Base-by-base conservation (phyloP, 139 green algal species). In the Chlorella sp. region DNA sequence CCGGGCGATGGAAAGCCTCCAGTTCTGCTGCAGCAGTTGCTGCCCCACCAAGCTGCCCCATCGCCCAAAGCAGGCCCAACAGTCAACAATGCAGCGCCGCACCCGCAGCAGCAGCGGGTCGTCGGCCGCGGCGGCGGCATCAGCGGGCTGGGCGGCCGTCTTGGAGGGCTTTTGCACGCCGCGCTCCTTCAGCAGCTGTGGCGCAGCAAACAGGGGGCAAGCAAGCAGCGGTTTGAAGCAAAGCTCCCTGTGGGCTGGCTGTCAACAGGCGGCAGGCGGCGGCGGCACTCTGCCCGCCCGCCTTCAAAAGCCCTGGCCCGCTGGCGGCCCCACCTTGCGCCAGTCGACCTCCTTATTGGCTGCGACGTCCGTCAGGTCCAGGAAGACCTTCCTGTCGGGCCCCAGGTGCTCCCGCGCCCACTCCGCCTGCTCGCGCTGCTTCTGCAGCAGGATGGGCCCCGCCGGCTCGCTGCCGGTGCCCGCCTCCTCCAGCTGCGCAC, bases 31-130 rank as follows among this genome's bases (percentile, higher is more conserved):
- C n/a, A n/a, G n/a, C n/a, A n/a, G n/a, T n/a, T n/a, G n/a, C n/a
- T n/a, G n/a, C n/a, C n/a, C n/a, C n/a, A n/a, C n/a, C n/a, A n/a
- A n/a, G n/a, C n/a, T n/a, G n/a, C n/a, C n/a, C n/a, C n/a, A n/a
- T n/a, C n/a, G n/a, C n/a, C n/a, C n/a, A n/a, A 51, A 51, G 7
- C 44, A 51, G 44, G 44, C 72, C 26, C n/a, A 64, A 23, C 41
- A 76, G 13, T 15, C 17, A 12, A 18, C 26, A 36, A 3, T 21
- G 63, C 63, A 18, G 17, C 28, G 28, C 3, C 56, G 28, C 78
- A 83, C 78, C 78, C 78, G 62, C 63, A 83, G 38, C 39, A 83
- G 63, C 18, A 75, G 63, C 17, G 63, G 62, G 39, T 83, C 78
- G 6, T 47, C 26, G 25, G 25, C 62, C 3, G 38, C 36, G 17